Evolutionary conservation across 495 filamentous ascomycete species (phyloP), one percentile per base, ranked within the genome.

Genomic region (Hyaloscypha hepaticicola): DNA sequence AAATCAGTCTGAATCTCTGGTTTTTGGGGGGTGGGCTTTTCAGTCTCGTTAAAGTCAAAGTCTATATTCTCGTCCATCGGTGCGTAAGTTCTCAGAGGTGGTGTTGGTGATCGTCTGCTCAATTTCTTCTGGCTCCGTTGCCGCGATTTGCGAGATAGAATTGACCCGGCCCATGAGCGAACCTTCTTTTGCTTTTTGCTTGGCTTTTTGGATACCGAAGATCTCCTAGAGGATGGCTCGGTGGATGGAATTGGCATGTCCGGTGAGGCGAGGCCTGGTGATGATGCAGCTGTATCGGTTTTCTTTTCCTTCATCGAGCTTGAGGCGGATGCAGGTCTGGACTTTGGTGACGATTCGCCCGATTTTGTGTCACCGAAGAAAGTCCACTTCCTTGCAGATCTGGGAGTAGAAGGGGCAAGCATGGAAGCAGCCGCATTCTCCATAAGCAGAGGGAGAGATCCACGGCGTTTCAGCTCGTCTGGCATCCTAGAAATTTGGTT

Each of bases 101-200:
- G 77, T 57, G 76, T 75, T 9, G 75, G 73, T 53, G 66, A 79
- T 70, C 61, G 67, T 33, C 67, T 38, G 49, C 51, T 66, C 11
- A 63, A 68, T 22, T 75, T 72, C 69, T 82, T 80, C 29, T 72
- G 66, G 22, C 72, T 72, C 55, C 77, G 76, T 24, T 77, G 74
- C 67, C 81, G 82, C 9, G 82, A 77, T 70, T 92, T 93, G 29
- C 88, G 82, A 22, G 88, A 85, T 38, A 95, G 73, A 64, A 95
- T 88, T 22, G 89, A 85, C 27, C 88, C 89, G 38, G 90, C 90
- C 90, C 91, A 94, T 1, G 86, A 85, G 66, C 88, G 90, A 60
- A 93, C 90, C 74, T 87, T 91, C 72, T 91, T 90, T 67, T 90
- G 85, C 71, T 87, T 88, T 74, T 90, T 90, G 49, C 77, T 80